A percentile compares a stretch with the other conserved stretches of the same genome.
These are phyloP conservation scores for Debaryomyces subglobosus DNA, from an alignment of 1,139 yeast species.

Conservation along the genomic window DNA sequence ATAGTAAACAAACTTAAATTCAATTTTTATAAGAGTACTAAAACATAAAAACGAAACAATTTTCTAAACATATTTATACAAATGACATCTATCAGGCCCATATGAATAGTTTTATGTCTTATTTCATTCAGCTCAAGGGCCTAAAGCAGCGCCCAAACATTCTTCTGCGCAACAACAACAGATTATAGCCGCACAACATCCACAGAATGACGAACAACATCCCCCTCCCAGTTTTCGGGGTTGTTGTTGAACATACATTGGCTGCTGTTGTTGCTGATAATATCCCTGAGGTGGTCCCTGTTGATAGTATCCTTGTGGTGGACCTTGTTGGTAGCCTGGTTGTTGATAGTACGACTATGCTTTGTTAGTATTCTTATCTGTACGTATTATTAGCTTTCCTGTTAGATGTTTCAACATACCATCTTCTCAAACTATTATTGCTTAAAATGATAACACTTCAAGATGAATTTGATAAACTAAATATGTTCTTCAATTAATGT, in stretches of 20 bases:
- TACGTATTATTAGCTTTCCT: background rate
- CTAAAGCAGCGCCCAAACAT: slow-evolving; percentile 22
- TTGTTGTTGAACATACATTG: slow-evolving; percentile 45
- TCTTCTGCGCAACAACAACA: slow-evolving; percentile 52
- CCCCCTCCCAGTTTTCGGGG: slow-evolving; percentile 36
- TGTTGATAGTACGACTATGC: slow-evolving; percentile 28
- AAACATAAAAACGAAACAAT: background rate
- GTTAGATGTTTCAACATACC: slow-evolving; percentile 1
- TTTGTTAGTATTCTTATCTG: background rate
- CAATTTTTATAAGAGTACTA: background rate
- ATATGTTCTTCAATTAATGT: background rate
- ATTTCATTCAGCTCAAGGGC: background rate
- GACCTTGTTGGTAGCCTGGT: slow-evolving; percentile 32
- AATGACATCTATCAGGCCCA: background rate
- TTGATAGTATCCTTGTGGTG: slow-evolving; percentile 26
- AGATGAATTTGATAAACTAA: background rate
- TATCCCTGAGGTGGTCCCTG: slow-evolving; percentile 29
- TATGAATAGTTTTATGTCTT: background rate
- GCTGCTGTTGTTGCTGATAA: slow-evolving; percentile 44
- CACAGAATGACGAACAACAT: slow-evolving; percentile 44
- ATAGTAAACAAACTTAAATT: background rate
- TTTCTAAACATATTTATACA: background rate
- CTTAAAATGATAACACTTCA: background rate
- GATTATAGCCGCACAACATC: slow-evolving; percentile 46
- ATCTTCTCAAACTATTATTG: background rate